A percentile compares a stretch with the other conserved stretches of the same genome.
Evolutionary conservation across 2,329 filamentous ascomycete species (phyloP).

Genomic region (Penicillium griseofulvum): DNA sequence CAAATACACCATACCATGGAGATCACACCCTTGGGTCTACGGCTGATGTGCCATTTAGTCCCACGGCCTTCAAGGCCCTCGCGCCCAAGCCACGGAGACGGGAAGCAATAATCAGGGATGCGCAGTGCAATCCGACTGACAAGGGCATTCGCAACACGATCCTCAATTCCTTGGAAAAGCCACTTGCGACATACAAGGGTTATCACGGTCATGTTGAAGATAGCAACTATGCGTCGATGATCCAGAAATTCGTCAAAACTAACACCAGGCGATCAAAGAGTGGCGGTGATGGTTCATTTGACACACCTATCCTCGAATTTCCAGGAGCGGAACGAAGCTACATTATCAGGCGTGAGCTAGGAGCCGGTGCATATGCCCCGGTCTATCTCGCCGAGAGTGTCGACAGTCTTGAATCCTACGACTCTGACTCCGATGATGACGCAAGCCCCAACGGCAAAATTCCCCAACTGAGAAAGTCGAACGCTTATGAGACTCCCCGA

Average conservation of each 20-base stretch:
- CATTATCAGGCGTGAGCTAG: slow-evolving; percentile 78
- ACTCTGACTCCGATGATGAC: slow-evolving; percentile 35
- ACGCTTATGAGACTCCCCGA: slow-evolving; percentile 30
- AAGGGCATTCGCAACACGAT: slow-evolving; percentile 72
- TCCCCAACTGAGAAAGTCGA: slow-evolving; percentile 48
- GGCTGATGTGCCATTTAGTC: slow-evolving; percentile 39
- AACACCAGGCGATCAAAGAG: slow-evolving; percentile 51
- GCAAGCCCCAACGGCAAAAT: slow-evolving; percentile 49
- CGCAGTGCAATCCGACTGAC: slow-evolving; percentile 86
- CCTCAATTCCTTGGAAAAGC: slow-evolving; percentile 68
- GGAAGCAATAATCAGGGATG: slow-evolving; percentile 73
- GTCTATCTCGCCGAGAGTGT: slow-evolving; percentile 86
- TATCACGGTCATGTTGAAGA: slow-evolving; percentile 70
- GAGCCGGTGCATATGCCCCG: slow-evolving; percentile 89
- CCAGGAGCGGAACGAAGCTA: slow-evolving; percentile 66
- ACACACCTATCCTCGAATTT: slow-evolving; percentile 67
- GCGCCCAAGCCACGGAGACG: slow-evolving; percentile 29
- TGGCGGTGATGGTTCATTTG: slow-evolving; percentile 58
- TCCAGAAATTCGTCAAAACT: slow-evolving; percentile 76
- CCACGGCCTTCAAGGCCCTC: slow-evolving; percentile 38
- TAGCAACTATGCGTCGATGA: slow-evolving; percentile 68
- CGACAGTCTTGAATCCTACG: slow-evolving; percentile 47
- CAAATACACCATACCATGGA: slow-evolving; percentile 56
- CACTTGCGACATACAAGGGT: slow-evolving; percentile 70
- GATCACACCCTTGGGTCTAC: slow-evolving; percentile 39